Evolutionary conservation across 2,329 filamentous ascomycete genomes (phyloP), one percentile per base, ranked within the genome.

Genomic region (Penicillium sp.): DNA sequence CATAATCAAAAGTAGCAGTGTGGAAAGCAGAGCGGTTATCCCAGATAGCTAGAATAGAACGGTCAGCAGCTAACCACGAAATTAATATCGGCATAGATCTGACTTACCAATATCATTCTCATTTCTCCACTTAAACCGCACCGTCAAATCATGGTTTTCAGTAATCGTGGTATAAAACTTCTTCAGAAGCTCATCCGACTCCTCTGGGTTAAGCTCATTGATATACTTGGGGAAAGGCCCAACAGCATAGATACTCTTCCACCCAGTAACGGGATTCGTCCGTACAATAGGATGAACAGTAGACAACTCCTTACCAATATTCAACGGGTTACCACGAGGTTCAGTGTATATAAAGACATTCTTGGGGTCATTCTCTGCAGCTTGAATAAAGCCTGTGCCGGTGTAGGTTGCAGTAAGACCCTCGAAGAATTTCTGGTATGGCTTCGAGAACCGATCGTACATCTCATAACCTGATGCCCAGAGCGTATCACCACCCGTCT

Each of bases 381-480:
- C 73, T 16, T 80, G 70, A 55, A 76, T 76, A 70, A 85, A 86
- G 1, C 71, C 68, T 0, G 82, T 77, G 0, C 78, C 78, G 59
- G 80, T 81, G 50, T 77, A 83, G 0, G 81, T 84, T 3, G 80
- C 86, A 0, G 83, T 87, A 8, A 88, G 71, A 0, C 72, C 70
- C 53, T 88, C 85, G 27, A 88, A 77, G 69, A 88, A 87, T 24
- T 74, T 73, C 56, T 83, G 83, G 52, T 83, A 82, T 0, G 82
- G 75, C 2, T 76, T 74, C 4, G 82, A 86, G 56, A 90, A 77
- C 27, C 84, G 81, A 65, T 90, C 86, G 64, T 87, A 89, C 13
- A 88, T 72, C 63, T 89, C 86, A 66, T 88, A 88, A 0, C 85
- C 85, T 1, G 84, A 86, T 0, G 86, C 86, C 85, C 86, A 89